Evolutionary conservation across 176 grass and related monocot species (phyloP), one percentile per base, ranked within the genome.

Genomic region (Rhynchospora breviuscula): DNA sequence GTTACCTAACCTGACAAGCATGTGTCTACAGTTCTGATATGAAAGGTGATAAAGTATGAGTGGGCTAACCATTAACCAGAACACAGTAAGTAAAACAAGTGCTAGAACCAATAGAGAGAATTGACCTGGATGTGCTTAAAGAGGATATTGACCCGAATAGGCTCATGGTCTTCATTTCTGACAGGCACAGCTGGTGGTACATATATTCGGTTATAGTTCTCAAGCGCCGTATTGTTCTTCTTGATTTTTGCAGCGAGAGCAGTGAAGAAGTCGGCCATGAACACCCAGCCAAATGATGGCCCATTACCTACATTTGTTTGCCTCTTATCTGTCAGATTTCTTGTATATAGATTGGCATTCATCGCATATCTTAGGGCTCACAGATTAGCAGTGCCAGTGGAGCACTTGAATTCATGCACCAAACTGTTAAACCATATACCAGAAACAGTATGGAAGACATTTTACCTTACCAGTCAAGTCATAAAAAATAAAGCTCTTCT

Each of bases 191-290:
- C 47, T 80, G 86, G 85, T 66, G 88, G 91, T 31, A 90, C 43
- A 75, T 85, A 92, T 67, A 92, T 92, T 5, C 88, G 58, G 63
- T 81, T 57, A 83, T 92, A 90, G 58, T 90, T 92, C 78, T 92
- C 91, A 71, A 87, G 84, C n/a, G 91, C 88, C 10, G 88, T 86
- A 9, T 83, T 84, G 85, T 92, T 92, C 70, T 84, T 48, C 22
- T 22, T 18, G 23, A 92, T 84, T 23, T 88, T 84, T 61, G 22
- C n/a, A 5, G 85, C 83, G 6, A 90, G 91, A 63, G 86, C 88
- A 23, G 8, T 8, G 79, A 93, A 86, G 91, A 90, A 93, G 63
- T 93, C 88, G 17, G 73, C n/a, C 91, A 93, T 93, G 83, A 93
- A 81, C 70, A 93, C 84, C 85, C 91, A 92, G 2, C 91, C 91